These are phyloP conservation scores for Saccharomyces kudriavzevii DNA, from an alignment of 805 yeast genomes.

Conservation along the genomic window DNA sequence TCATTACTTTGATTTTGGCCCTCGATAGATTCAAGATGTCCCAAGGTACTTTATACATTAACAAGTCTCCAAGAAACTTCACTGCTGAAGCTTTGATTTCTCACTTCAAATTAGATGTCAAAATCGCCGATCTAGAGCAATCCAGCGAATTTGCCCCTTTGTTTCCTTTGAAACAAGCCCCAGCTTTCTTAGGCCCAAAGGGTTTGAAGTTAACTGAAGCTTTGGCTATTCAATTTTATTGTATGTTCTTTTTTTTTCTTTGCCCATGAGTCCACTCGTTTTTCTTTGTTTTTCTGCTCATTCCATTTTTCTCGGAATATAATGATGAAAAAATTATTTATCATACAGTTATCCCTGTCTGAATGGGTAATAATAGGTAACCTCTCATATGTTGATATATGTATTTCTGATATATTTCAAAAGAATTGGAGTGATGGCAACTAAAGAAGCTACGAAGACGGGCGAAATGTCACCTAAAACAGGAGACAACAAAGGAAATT, in stretches of 20 bases:
- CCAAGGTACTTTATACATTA: slow-evolving; percentile 55
- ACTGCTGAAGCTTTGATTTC: slow-evolving; percentile 43
- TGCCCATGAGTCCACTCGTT: not conserved
- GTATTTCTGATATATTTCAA: slow-evolving; percentile 26
- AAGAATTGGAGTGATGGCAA: not conserved
- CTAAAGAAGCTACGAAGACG: not conserved
- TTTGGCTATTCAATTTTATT: slow-evolving; percentile 53
- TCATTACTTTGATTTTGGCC: not conserved
- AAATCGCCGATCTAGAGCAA: slow-evolving; percentile 34
- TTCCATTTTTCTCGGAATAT: not conserved
- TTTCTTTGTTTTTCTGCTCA: not conserved
- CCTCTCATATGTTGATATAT: slow-evolving; percentile 28
- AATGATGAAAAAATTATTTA: slow-evolving; percentile 21
- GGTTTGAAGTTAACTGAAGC: slow-evolving; percentile 66
- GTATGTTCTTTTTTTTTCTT: slow-evolving; percentile 12
- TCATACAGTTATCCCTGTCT: slow-evolving; percentile 35
- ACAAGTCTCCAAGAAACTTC: slow-evolving; percentile 22
- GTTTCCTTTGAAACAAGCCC: slow-evolving; percentile 60
- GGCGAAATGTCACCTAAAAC: not conserved
- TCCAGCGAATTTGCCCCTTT: slow-evolving; percentile 31
- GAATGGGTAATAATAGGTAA: slow-evolving; percentile 29
- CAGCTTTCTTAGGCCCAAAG: slow-evolving; percentile 66
- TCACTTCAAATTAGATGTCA: slow-evolving; percentile 52
- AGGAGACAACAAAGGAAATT: slow-evolving; percentile 4
- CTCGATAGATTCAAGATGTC: slow-evolving; percentile 40